These are phyloP conservation scores for Pythium rhizo-oryzae DNA, from an alignment of 352 stramenopile species.

Conservation along the genomic window DNA sequence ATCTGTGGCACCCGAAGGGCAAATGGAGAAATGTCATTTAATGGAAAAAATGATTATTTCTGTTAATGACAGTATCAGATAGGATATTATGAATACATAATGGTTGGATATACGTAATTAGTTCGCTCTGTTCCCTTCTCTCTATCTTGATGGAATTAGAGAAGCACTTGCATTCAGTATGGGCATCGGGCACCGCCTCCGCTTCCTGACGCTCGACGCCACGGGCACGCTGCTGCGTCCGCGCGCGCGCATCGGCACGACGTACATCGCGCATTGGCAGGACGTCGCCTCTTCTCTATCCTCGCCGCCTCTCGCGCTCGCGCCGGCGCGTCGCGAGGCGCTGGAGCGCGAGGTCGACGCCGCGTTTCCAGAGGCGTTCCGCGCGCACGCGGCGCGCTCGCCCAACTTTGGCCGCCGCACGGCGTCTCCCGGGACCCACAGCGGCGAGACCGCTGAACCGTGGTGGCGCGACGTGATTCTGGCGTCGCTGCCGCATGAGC, in stretches of 20 bases:
- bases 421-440: too few relatives aligned
- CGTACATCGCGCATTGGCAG: slow-evolving; percentile 57
- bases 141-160: too few relatives aligned
- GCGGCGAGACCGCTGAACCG: slow-evolving; percentile 30
- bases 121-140: too few relatives aligned
- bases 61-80: too few relatives aligned
- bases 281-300: slow-evolving; percentile 2
- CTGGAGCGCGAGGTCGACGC: slow-evolving; percentile 15
- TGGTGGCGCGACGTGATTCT: slow-evolving; percentile 71
- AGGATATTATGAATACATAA: too few relatives aligned
- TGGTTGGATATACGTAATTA: too few relatives aligned
- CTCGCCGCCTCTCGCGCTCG: slow-evolving; percentile 28
- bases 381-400: slow-evolving; percentile 16
- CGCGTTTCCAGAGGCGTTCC: slow-evolving; percentile 40
- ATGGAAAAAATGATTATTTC: too few relatives aligned
- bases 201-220: slow-evolving; percentile 57
- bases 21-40: too few relatives aligned
- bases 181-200: slow-evolving; percentile 19
- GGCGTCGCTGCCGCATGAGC: slow-evolving; percentile 36
- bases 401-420: slow-evolving; percentile 56
- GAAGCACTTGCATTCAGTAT: slow-evolving; percentile 2
- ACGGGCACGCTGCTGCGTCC: slow-evolving; percentile 71
- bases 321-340: slow-evolving; percentile 4
- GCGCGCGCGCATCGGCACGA: slow-evolving; percentile 44
- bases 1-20: too few relatives aligned